These are phyloP conservation scores for Aspergillus nidulans DNA, from an alignment of 495 filamentous ascomycete genomes.

Conservation along the genomic window DNA sequence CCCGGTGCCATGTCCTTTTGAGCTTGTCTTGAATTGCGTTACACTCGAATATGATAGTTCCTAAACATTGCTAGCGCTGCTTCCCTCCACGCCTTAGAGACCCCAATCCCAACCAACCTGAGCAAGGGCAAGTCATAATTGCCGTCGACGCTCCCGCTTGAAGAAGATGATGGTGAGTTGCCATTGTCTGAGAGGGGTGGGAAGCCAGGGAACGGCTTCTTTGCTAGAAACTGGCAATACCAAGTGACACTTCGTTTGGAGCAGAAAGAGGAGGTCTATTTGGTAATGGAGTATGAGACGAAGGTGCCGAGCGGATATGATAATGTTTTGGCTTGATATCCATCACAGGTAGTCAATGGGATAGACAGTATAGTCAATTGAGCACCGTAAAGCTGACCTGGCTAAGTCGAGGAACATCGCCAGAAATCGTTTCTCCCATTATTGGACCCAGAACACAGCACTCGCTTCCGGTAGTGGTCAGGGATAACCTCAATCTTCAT, in stretches of 20 bases:
- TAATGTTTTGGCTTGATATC: conserved; percentile 3
- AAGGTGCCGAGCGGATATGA: conserved; percentile 17
- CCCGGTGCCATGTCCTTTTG: conserved; percentile 43
- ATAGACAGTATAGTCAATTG: not conserved
- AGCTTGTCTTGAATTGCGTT: conserved; percentile 32
- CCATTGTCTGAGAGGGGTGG: conserved; percentile 14
- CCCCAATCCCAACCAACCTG: conserved; percentile 54
- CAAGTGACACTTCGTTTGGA: conserved; percentile 54
- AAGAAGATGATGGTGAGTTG: conserved; percentile 34
- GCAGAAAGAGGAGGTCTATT: conserved; percentile 50
- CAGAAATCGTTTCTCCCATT: no score
- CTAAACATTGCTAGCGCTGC: conserved; percentile 63
- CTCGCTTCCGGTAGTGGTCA: no score
- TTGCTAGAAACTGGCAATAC: conserved; percentile 60
- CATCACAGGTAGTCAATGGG: not conserved
- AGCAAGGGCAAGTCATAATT: conserved; percentile 56
- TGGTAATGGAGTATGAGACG: conserved; percentile 62
- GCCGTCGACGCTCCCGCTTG: conserved; percentile 66
- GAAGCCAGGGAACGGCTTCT: conserved; percentile 12
- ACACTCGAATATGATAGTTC: conserved; percentile 51
- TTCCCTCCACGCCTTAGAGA: conserved; percentile 63
- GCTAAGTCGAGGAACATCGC: no score
- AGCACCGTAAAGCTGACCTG: not conserved
- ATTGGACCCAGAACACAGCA: no score
- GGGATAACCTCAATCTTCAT: no score